phyloP scores from a whole-genome alignment of 208 protist genomes.

The Leishmania major region DNA sequence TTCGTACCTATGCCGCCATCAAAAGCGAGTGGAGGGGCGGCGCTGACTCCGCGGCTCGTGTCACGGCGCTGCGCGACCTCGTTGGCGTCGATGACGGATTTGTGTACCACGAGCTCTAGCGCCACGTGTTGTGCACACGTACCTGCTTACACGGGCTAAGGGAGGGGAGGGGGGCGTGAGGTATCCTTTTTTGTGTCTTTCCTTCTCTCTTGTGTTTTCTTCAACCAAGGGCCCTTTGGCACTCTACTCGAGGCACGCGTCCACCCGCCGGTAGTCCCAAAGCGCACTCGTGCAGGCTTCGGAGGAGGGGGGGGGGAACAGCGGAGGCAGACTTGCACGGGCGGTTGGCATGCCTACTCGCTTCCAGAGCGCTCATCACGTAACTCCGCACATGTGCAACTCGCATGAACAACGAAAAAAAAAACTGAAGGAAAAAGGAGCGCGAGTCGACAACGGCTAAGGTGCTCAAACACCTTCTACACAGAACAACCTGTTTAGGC shows the following conservation, averaged over 20 bases:
- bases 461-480: neutral
- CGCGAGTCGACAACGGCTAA: neutral
- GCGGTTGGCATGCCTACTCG: neutral
- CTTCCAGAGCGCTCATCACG: neutral
- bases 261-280: neutral
- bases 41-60: neutral
- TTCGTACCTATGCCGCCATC: slow-evolving; percentile 43
- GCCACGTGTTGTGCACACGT: neutral
- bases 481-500: no score
- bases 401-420: neutral
- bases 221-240: neutral
- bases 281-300: neutral
- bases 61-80: slow-evolving; percentile 44
- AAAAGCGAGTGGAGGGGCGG: slow-evolving; percentile 61
- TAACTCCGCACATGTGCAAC: neutral
- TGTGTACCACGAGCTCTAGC: slow-evolving; percentile 85
- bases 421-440: neutral
- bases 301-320: no score
- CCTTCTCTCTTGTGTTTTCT: neutral
- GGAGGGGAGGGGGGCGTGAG: neutral
- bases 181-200: neutral
- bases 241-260: neutral
- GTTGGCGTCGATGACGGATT: slow-evolving; percentile 79
- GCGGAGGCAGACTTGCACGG: neutral
- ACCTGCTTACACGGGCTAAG: neutral